Evolutionary conservation across 208 protist genomes (phyloP).

Genomic region (Plasmodiophora brassicae): DNA sequence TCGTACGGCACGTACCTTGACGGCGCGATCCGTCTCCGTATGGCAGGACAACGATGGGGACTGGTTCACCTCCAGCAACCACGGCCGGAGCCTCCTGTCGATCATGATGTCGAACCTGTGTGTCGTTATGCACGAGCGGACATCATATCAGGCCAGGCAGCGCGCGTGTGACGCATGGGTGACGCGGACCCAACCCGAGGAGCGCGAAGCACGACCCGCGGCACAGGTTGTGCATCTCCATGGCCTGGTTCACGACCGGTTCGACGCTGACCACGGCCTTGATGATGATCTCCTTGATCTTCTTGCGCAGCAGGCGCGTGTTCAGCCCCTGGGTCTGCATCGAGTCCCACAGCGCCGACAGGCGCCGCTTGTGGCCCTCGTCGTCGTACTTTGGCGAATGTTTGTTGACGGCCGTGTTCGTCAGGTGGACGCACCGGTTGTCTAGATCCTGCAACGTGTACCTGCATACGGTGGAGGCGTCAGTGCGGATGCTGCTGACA

Average conservation of each 20-base stretch:
- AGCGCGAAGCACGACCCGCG: constrained; percentile 3
- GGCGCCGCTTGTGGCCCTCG: constrained; percentile 37
- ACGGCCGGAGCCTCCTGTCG: constrained; percentile 40
- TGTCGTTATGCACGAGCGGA: too few relatives aligned
- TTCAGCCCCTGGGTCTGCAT: background rate
- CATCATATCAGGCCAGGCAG: too few relatives aligned
- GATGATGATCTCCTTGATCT: constrained; percentile 33
- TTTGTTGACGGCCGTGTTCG: constrained; percentile 94
- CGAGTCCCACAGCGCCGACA: constrained; percentile 28
- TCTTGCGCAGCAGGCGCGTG: background rate
- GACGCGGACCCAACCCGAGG: background rate
- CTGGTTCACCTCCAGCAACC: constrained; percentile 51
- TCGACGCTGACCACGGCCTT: constrained; percentile 44
- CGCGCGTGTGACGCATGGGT: too few relatives aligned
- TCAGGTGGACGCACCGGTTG: constrained; percentile 86
- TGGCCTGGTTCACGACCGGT: background rate
- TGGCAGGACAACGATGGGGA: constrained; percentile 64
- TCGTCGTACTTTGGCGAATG: constrained; percentile 50
- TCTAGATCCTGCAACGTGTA: constrained; percentile 60
- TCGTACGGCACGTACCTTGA: background rate
- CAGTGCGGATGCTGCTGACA: background rate
- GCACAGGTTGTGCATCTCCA: background rate
- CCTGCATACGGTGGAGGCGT: background rate
- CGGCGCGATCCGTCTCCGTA: constrained; percentile 74
- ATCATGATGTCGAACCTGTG: constrained; percentile 50